Evolutionary conservation across 1,139 yeast genomes (phyloP), one percentile per base, ranked within the genome.

Genomic region (Debaryomyces sp.): DNA sequence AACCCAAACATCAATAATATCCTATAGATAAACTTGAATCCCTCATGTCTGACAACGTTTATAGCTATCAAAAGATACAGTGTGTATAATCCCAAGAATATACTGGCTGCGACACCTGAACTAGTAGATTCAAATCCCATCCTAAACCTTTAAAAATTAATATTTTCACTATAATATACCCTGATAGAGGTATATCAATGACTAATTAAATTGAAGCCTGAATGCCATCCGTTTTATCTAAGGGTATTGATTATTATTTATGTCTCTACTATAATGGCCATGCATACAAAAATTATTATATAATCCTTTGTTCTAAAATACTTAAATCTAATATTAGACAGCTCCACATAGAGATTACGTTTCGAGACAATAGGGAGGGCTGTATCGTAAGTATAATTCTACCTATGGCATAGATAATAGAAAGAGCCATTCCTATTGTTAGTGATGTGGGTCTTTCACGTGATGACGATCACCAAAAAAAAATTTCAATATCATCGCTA

Each of bases 91-190:
- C 57, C 68, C 22, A 72, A 58, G 47, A 56, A 71, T 2, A 68
- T 58, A 12, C 67, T 53, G 3, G 75, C 72, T 12, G 77, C 77
- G 12, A 63, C 60, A 2, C 76, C 77, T 27, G 67, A 60, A 40
- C 61, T 56, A 7, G 18, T 39, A 7, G 54, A 51, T n/a, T 50
- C 38, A 38, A 57, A 57, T 15, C 49, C 54, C 17, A 15, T 15
- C 17, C 17, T 15, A 2, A 15, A 2, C 2, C 17, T 15, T 34
- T 34, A n/a, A 2, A 2, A 2, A 24, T 24, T 24, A 24, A 2
- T 32, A 32, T 13, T 8, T 2, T 13, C 5, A 17, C 22, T 32
- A 13, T 13, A 6, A 30, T 13, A 13, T 5, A 30, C 12, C 15
- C 10, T 30, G 34, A 13, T 2, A 30, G 18, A 1, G n/a, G 5